These are phyloP conservation scores for Leishmania mexicana DNA, from an alignment of 208 protist genomes.

Conservation along the genomic window DNA sequence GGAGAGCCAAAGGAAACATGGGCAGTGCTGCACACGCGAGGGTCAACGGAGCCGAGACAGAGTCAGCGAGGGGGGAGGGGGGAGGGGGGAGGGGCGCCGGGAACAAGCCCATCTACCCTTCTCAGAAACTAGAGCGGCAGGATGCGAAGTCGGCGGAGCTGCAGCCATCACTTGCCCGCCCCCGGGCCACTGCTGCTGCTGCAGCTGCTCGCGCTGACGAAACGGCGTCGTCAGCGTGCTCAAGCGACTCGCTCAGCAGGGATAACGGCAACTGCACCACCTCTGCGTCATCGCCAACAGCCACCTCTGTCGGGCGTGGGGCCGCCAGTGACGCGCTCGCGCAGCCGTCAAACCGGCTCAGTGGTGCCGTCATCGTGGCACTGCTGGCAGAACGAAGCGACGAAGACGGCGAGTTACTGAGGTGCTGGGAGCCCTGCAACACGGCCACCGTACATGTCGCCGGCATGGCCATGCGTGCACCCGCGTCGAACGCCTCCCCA, in stretches of 20 bases:
- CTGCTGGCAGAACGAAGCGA: background rate
- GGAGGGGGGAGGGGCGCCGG: background rate
- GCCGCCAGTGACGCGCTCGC: background rate
- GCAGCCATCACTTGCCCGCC: background rate
- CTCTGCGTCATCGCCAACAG: background rate
- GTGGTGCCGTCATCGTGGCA: background rate
- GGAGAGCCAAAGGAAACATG: background rate
- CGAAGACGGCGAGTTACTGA: background rate
- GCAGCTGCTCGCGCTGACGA: background rate
- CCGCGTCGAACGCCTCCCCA: background rate
- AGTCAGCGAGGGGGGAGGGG: background rate
- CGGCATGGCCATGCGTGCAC: background rate
- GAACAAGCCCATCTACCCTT: background rate
- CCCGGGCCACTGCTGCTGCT: background rate
- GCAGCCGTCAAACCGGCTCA: background rate
- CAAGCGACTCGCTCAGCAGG: background rate
- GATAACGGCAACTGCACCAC: background rate
- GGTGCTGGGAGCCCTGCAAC: background rate
- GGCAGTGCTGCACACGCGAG: background rate
- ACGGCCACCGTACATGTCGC: background rate
- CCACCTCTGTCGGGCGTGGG: background rate
- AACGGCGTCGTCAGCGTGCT: background rate
- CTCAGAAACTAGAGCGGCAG: constrained; percentile 26
- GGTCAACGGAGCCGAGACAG: too few relatives aligned
- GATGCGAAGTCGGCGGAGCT: constrained; percentile 27